Percentiles rank a stretch among this genome's conserved stretches.
Evolutionary conservation across 441 rosid species (phyloP).

Genomic region (Adansonia grandidieri): DNA sequence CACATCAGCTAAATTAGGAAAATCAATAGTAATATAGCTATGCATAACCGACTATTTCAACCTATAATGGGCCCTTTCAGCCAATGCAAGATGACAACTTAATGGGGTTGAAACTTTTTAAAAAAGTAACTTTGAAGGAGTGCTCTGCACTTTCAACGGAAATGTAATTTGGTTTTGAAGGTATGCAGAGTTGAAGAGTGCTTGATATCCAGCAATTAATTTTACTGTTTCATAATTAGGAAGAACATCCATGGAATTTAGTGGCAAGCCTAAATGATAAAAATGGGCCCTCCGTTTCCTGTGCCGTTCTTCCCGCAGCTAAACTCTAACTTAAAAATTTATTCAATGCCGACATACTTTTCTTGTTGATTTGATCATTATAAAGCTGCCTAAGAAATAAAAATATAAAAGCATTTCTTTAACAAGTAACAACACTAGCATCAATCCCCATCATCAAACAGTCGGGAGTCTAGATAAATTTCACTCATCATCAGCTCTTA

Average conservation of each 20-base stretch:
- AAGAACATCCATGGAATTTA: neutral
- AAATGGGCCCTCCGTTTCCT: neutral
- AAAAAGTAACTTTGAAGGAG: conserved; percentile 27
- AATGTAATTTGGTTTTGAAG: conserved; percentile 21
- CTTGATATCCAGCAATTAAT: neutral
- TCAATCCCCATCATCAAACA: neutral
- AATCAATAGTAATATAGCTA: conserved; percentile 12
- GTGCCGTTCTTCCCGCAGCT: neutral
- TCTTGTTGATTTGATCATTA: neutral
- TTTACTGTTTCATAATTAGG: conserved; percentile 15
- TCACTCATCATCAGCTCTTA: neutral
- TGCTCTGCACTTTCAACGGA: conserved; percentile 39
- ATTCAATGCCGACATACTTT: conserved; percentile 3
- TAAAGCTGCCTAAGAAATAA: neutral
- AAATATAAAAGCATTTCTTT: neutral
- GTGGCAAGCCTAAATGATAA: neutral
- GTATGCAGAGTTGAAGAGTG: conserved; percentile 4
- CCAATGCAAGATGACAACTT: conserved; percentile 20
- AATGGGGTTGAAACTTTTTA: conserved; percentile 8
- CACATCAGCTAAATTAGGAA: conserved; percentile 24
- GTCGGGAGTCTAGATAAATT: neutral
- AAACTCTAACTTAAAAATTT: conserved; percentile 11
- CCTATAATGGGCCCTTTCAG: conserved; percentile 18
- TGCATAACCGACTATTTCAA: conserved; percentile 8
- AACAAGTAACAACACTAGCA: neutral